phyloP scores from a whole-genome alignment of 176 grass and related monocot species.

The Oryza brachyantha region DNA sequence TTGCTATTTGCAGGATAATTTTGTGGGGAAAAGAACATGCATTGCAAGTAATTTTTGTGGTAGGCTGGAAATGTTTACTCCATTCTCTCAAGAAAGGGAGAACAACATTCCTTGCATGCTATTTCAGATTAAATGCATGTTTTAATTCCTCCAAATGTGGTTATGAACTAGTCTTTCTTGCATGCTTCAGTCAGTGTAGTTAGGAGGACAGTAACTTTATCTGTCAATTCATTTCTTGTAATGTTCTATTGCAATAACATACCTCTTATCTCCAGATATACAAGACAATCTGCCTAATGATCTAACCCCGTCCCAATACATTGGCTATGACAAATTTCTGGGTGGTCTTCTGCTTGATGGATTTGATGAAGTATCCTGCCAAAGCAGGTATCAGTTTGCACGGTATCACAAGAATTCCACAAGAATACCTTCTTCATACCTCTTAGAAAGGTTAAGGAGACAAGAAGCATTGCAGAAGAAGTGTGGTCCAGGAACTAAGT shows the following conservation, averaged over 20 bases:
- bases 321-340: conserved; percentile 52
- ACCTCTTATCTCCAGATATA: conserved; percentile 26
- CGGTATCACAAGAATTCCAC: conserved; percentile 45
- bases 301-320: conserved; percentile 31
- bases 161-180: not conserved
- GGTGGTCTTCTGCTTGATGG: conserved; percentile 61
- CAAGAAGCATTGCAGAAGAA: conserved; percentile 71
- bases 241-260: conserved; percentile 7
- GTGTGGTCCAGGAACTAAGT: conserved; percentile 63
- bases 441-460: conserved; percentile 62
- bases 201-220: conserved; percentile 12
- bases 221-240: not conserved
- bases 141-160: not conserved
- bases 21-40: not conserved
- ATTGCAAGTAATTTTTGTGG: not conserved
- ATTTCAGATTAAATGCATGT: not conserved
- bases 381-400: conserved; percentile 70
- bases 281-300: conserved; percentile 36
- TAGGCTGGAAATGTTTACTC: no score
- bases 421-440: conserved; percentile 56
- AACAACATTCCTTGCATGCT: conserved; percentile 2
- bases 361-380: conserved; percentile 67
- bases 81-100: no score
- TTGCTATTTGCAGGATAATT: conserved; percentile 1
- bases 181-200: not conserved